Evolutionary conservation across 1,284 basidiomycete genomes (phyloP), one percentile per base, ranked within the genome.

Genomic region (Ceratobasidium sp.): DNA sequence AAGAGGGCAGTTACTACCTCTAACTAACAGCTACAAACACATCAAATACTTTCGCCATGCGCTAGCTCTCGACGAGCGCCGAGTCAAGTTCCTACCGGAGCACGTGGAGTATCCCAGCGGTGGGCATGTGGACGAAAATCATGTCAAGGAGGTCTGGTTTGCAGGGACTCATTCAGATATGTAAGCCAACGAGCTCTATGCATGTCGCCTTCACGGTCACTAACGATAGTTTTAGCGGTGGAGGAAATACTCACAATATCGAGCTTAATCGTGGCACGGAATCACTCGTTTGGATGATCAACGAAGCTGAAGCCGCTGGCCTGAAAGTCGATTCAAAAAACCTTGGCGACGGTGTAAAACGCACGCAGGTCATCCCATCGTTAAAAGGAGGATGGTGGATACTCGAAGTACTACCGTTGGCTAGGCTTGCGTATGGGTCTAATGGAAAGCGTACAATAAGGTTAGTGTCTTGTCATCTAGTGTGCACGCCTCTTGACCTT

Each of bases 61-160:
- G 0, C 82, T 86, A 17, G 84, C 84, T n/a, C 82, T 86, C 13
- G 85, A 86, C 65, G 85, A 86, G 76, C 81, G 80, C 37, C 82
- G 84, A 7, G 76, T 85, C 56, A 86, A 86, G 70, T 87, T 87
- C 76, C 81, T 84, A 76, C 85, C 85, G 0, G 86, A 87, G 74
- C 84, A 84, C 64, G 43, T 65, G 9, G 43, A 29, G 13, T 22
- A 46, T 6, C 54, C 37, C 4, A 34, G 15, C 34, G 44, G 61
- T 17, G 56, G 54, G 80, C 81, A 37, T 8, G 43, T 56, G 43
- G 40, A 54, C n/a, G 13, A 71, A 81, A 34, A 83, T 61, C 32
- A 25, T 6, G 46, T 19, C 17, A 40, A 84, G 59, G 83, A 83
- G 64, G 82, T 83, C 43, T 84, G 83, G 84, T 84, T 84, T 74